These are phyloP conservation scores for Neurospora cerealis DNA, from an alignment of 495 filamentous ascomycete species.

Conservation along the genomic window DNA sequence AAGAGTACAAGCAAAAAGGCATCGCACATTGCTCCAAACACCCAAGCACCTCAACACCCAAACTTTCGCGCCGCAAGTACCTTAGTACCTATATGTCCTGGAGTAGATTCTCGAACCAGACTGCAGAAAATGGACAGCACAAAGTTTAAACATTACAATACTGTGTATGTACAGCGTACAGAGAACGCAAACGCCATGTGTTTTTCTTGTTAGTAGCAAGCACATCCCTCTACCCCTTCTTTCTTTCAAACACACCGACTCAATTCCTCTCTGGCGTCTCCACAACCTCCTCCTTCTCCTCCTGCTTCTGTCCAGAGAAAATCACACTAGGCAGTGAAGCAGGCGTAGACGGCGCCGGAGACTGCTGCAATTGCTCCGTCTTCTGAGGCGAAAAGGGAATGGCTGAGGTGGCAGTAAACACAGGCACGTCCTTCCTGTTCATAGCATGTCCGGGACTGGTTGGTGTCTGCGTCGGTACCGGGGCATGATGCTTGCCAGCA, in stretches of 20 bases:
- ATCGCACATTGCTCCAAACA: not conserved
- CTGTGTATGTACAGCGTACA: not conserved
- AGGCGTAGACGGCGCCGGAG: not conserved
- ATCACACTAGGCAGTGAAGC: not conserved
- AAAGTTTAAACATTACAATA: not conserved
- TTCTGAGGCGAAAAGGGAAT: conserved; percentile 19
- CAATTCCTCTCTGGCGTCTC: not conserved
- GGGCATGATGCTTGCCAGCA: not conserved
- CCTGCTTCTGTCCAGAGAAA: not conserved
- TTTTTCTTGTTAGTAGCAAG: not conserved
- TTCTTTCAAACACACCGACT: not conserved
- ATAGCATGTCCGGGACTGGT: conserved; percentile 7
- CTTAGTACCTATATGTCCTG: not conserved
- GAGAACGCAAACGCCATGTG: not conserved
- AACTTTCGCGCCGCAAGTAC: not conserved
- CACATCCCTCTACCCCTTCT: not conserved
- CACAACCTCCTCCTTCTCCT: not conserved
- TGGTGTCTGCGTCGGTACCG: not conserved
- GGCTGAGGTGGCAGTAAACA: conserved; percentile 17
- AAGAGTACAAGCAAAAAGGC: not conserved
- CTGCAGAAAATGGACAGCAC: not conserved
- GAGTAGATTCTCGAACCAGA: not conserved
- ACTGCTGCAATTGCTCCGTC: not conserved
- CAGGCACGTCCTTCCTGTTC: conserved; percentile 13
- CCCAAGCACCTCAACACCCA: not conserved